Evolutionary conservation across 1,139 yeast genomes (phyloP).

Genomic region (Geotrichum australiense): DNA sequence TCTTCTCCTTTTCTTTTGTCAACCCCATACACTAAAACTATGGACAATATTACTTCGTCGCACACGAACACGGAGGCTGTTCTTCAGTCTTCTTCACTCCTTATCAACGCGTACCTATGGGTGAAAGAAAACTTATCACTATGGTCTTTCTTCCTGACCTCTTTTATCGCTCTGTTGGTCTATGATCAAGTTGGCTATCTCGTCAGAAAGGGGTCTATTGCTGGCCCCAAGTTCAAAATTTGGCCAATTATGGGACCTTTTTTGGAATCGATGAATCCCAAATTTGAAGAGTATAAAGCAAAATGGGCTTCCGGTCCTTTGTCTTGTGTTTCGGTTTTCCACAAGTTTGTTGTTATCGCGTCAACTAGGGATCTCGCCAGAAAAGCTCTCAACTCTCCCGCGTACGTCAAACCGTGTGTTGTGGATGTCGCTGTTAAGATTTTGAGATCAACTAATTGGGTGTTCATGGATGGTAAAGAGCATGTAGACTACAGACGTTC

Average conservation of each 20-base stretch:
- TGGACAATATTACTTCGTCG: not conserved
- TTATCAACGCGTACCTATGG: conserved; percentile 9
- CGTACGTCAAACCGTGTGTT: conserved; percentile 91
- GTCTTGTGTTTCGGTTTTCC: conserved; percentile 94
- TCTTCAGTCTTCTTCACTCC: conserved; percentile 10
- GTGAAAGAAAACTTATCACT: conserved; percentile 16
- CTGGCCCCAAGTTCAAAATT: conserved; percentile 77
- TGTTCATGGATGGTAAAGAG: conserved; percentile 89
- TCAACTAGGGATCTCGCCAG: conserved; percentile 85
- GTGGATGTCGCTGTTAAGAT: conserved; percentile 95
- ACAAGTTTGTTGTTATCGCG: conserved; percentile 94
- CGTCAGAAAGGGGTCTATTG: conserved; percentile 73
- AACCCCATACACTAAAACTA: not conserved
- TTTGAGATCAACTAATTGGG: conserved; percentile 95
- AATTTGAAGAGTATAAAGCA: conserved; percentile 84
- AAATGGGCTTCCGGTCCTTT: conserved; percentile 95
- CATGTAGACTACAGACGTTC: conserved; percentile 91
- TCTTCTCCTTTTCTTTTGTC: conserved; percentile 1
- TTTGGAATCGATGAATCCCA: conserved; percentile 91
- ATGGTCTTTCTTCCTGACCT: conserved; percentile 46
- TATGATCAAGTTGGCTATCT: conserved; percentile 82
- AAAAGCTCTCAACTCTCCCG: conserved; percentile 78
- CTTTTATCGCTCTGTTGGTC: conserved; percentile 47
- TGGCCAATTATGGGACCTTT: conserved; percentile 98
- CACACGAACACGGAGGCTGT: not conserved